These are phyloP conservation scores for Fusarium setosum DNA, from an alignment of 2,329 filamentous ascomycete genomes.

Conservation along the genomic window DNA sequence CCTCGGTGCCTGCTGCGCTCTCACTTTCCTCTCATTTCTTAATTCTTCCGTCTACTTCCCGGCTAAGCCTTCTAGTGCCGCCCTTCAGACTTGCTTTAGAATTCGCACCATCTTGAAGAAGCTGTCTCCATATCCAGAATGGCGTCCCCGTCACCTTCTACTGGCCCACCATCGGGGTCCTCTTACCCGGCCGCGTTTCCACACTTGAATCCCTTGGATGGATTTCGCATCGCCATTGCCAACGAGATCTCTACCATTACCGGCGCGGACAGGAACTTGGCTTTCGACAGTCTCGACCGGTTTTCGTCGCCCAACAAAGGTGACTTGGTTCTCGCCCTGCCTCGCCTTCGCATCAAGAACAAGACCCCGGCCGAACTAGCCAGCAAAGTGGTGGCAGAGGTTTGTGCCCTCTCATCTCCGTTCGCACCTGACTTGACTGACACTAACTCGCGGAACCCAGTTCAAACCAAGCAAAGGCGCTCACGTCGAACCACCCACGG, in stretches of 20 bases:
- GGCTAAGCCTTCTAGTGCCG: no score
- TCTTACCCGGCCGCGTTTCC: background rate
- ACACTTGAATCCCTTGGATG: slow-evolving; percentile 3
- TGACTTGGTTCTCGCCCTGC: slow-evolving; percentile 3
- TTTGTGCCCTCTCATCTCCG: background rate
- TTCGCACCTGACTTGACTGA: background rate
- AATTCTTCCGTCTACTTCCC: no score
- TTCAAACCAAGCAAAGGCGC: background rate
- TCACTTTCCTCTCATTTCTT: no score
- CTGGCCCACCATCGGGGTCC: background rate
- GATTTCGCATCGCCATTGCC: slow-evolving; percentile 1
- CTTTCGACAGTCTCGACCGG: slow-evolving; percentile 10
- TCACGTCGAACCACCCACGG: background rate
- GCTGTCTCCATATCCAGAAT: background rate
- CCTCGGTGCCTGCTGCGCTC: no score
- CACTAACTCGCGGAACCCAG: background rate
- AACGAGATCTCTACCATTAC: slow-evolving; percentile 1
- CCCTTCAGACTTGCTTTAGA: no score
- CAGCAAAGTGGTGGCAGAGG: background rate
- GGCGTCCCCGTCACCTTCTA: background rate
- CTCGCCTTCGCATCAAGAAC: slow-evolving; percentile 9
- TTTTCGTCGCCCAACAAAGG: background rate
- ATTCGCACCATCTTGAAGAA: background rate
- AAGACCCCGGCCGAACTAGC: background rate
- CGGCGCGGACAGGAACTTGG: background rate